Base-by-base conservation (phyloP, 768 basidiomycete genomes). In the Cubamyces sp. region DNA sequence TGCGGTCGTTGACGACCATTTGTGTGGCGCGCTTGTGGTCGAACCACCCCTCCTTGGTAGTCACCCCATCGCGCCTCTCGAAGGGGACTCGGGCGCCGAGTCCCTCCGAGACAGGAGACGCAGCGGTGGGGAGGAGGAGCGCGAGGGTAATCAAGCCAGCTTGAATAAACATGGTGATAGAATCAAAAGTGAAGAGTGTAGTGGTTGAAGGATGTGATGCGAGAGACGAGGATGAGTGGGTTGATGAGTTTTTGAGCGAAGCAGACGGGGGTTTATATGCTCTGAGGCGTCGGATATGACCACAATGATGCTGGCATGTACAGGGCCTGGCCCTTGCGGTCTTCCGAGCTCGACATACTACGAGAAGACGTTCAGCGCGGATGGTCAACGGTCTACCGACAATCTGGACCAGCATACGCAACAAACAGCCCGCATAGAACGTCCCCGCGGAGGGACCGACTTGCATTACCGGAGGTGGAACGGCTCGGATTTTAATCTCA, bases 21-120 rank as follows among this genome's bases (percentile, higher is more conserved):
- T 48, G 9, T 11, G 57, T 30, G 34, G 67, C 65, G n/a, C 43
- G 28, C 23, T 62, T 21, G 45, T 56, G 45, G 49, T 69, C 47
- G 30, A 68, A 66, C 37, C 55, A 50, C 23, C 65, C 65, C 45
- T 68, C 64, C 15, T 60, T 61, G 16, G 62, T 62, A 23, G 64
- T 43, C 18, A 55, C 50, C 1, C 48, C 55, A 49, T 51, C 48
- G 19, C 65, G 65, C 53, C 60, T 62, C 14, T 4, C 25, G 25
- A 68, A 51, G 16, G 65, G 47, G 39, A 68, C 25, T 14, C 57
- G 55, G 18, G 62, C 18, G 26, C 62, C 62, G 43, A 21, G 39
- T 19, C 57, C 57, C 19, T 51, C 57, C 18, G 18, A 15, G 48
- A 66, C 34, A 9, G 65, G 65, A n/a, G 48, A 60, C 5, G 65